Evolutionary conservation across 768 basidiomycete genomes (phyloP), one percentile per base, ranked within the genome.

Genomic region (Mycena rebaudengoi): DNA sequence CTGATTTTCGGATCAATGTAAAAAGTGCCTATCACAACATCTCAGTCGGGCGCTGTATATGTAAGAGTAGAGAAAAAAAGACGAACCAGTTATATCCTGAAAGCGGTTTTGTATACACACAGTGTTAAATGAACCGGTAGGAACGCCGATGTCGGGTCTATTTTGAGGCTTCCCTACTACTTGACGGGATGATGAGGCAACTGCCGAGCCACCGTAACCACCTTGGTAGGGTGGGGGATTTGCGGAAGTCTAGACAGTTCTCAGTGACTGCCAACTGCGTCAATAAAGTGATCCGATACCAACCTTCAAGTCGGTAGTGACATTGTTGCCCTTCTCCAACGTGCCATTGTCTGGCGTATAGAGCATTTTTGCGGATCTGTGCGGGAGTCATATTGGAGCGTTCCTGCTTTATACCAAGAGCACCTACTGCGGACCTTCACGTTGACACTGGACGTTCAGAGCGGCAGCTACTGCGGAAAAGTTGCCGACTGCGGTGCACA

Each of bases 41-140:
- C 10, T 39, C 23, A 14, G 11, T 21, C 18, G 52, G 6, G 18
- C 5, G 23, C 2, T 21, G 14, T 37, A 11, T 13, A 35, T 7
- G 13, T 29, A 12, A 21, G 5, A 29, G 28, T 16, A 7, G 37
- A 29, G n/a, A 28, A 45, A 35, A 18, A 32, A 33, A 28, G 28
- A 26, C 49, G 25, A 10, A 45, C 67, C 63, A 46, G 33, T 48
- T 40, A 65, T 58, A 68, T 65, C 60, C 14, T 60, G 52, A 48
- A 57, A 62, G 44, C 60, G 64, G 23, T 60, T 68, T 32, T 63
- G 63, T 13, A 62, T 30, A 25, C 11, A 33, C 8, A 68, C 7
- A 11, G 28, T 44, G 45, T 25, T 62, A 25, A 67, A 62, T 43
- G 56, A 59, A 29, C 56, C 60, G 4, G 63, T 51, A 20, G 62